phyloP scores from a whole-genome alignment of 192 early-diverging fungal species.

The Diversispora epigaea region DNA sequence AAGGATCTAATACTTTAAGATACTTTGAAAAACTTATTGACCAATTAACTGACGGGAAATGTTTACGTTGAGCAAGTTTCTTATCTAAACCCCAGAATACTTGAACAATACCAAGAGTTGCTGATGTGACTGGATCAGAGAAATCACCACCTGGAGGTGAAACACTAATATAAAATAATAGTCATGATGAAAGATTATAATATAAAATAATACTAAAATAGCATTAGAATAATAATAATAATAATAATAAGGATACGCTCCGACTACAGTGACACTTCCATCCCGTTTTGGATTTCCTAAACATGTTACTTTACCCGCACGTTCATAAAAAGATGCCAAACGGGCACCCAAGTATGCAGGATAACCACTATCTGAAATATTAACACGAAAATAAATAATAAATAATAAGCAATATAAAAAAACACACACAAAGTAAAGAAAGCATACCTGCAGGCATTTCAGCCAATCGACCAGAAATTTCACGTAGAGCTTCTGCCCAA shows the following conservation, averaged over 20 bases:
- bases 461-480: slow-evolving; percentile 99
- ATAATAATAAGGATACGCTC: slow-evolving; percentile 61
- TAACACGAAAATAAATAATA: background rate
- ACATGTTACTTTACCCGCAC: slow-evolving; percentile 96
- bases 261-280: slow-evolving; percentile 96
- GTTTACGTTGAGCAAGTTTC: slow-evolving; percentile 99
- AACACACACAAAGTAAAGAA: background rate
- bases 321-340: slow-evolving; percentile 99
- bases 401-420: background rate
- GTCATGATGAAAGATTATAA: background rate
- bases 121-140: slow-evolving; percentile 96
- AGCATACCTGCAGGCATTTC: slow-evolving; percentile 93
- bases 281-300: slow-evolving; percentile 91
- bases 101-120: slow-evolving; percentile 98
- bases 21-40: slow-evolving; percentile 97
- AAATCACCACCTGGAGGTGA: slow-evolving; percentile 99
- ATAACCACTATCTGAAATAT: slow-evolving; percentile 83
- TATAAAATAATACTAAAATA: background rate
- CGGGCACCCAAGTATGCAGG: slow-evolving; percentile 98
- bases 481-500: slow-evolving; percentile 99
- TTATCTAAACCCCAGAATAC: slow-evolving; percentile 99
- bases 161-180: slow-evolving; percentile 56
- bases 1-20: slow-evolving; percentile 93
- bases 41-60: slow-evolving; percentile 99
- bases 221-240: slow-evolving; percentile 18